A percentile compares a stretch with the other conserved stretches of the same genome.
Conservation (phyloP, 1,284 basidiomycete genomes). For the Trichosporon sp. region DNA sequence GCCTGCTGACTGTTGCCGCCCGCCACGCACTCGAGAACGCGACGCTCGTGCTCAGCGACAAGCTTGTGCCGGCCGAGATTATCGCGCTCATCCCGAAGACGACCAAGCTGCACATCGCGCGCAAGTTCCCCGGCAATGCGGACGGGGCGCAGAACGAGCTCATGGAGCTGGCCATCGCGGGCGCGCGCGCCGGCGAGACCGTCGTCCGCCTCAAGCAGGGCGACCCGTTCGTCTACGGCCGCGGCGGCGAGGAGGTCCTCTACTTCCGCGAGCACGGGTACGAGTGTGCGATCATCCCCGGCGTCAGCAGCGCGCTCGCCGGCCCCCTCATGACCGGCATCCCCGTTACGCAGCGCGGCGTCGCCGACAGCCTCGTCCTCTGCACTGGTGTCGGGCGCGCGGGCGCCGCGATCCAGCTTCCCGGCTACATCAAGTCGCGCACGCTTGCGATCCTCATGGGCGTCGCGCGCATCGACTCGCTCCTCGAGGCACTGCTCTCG, state of each 20-base stretch:
- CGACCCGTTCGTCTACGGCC: constrained; percentile 90
- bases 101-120: constrained; percentile 67
- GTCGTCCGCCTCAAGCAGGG: constrained; percentile 97
- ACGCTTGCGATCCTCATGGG: constrained; percentile 91
- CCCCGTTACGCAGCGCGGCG: constrained; percentile 91
- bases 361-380: constrained; percentile 79
- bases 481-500: constrained; percentile 61
- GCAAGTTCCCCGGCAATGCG: constrained; percentile 96
- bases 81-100: constrained; percentile 74
- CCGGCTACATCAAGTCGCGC: constrained; percentile 75
- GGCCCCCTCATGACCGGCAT: constrained; percentile 85
- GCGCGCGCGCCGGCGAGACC: constrained; percentile 69
- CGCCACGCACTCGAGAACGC: constrained; percentile 72
- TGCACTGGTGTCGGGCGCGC: constrained; percentile 89
- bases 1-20: constrained; percentile 81
- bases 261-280: constrained; percentile 82
- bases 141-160: constrained; percentile 91
- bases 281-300: constrained; percentile 79
- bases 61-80: constrained; percentile 88
- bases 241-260: constrained; percentile 89
- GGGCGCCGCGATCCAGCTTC: constrained; percentile 77
- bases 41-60: constrained; percentile 87
- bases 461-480: constrained; percentile 72
- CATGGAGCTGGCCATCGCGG: constrained; percentile 83
- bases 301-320: constrained; percentile 81